Evolutionary conservation across 176 grass and related monocot species (phyloP).

Genomic region (Echinochloa phyllopogon): DNA sequence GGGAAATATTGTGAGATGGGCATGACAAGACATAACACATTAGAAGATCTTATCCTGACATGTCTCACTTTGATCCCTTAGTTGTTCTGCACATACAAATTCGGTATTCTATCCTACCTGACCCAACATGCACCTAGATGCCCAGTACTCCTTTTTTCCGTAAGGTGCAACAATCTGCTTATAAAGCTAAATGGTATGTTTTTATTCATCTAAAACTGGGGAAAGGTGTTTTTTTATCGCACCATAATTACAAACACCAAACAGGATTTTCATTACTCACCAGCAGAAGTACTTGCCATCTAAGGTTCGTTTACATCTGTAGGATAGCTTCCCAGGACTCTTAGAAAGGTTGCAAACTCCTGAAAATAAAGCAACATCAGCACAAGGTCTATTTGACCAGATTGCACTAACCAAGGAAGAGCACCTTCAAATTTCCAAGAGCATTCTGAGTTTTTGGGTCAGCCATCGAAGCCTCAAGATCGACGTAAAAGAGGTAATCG

Average conservation of each 20-base stretch:
- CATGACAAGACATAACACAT: background rate
- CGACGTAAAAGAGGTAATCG: slow-evolving; percentile 94
- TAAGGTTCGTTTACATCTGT: slow-evolving; percentile 64
- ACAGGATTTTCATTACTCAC: slow-evolving; percentile 40
- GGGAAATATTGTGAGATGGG: background rate
- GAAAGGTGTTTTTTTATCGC: background rate
- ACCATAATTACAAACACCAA: slow-evolving; percentile 16
- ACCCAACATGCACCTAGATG: no score
- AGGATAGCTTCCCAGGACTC: slow-evolving; percentile 83
- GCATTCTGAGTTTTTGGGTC: slow-evolving; percentile 79
- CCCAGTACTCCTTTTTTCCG: no score
- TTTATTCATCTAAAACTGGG: background rate
- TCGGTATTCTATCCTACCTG: no score
- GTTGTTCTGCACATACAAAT: background rate
- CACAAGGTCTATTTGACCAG: background rate
- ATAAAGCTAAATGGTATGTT: background rate
- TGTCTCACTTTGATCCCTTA: background rate
- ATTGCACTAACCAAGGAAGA: slow-evolving; percentile 28
- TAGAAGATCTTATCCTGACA: background rate
- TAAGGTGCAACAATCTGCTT: no score
- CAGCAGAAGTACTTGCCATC: slow-evolving; percentile 38
- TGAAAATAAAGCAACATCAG: slow-evolving; percentile 53
- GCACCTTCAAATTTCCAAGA: slow-evolving; percentile 90
- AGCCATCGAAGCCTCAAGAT: slow-evolving; percentile 90
- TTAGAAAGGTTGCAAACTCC: slow-evolving; percentile 86